Percentiles rank a stretch among this genome's conserved stretches.
Conservation (phyloP, 306 rosid species). For the Prunus mira region DNA sequence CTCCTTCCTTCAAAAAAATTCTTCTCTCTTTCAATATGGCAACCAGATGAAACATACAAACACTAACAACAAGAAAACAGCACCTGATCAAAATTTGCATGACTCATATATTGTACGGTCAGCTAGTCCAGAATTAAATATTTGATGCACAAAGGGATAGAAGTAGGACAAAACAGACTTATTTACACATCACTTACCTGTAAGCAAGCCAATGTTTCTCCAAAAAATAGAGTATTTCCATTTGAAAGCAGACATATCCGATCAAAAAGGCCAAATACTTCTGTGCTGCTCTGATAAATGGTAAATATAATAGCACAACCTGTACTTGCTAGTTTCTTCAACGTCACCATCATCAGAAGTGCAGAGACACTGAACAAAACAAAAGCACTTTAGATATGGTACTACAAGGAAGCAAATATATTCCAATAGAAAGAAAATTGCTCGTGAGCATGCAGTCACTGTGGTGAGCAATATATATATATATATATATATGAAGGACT, state of each 20-base stretch:
- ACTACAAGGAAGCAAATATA: background rate
- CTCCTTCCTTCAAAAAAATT: background rate
- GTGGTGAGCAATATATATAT: background rate
- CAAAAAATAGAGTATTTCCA: slow-evolving; percentile 95
- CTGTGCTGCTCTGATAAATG: slow-evolving; percentile 96
- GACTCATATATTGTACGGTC: background rate
- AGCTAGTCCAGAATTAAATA: background rate
- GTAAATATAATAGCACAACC: slow-evolving; percentile 89
- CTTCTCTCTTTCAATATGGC: slow-evolving; percentile 9
- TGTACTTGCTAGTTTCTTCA: slow-evolving; percentile 95
- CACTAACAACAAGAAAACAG: slow-evolving; percentile 1
- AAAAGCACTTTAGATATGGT: slow-evolving; percentile 16
- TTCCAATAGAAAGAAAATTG: background rate
- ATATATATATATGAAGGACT: background rate
- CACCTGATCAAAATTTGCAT: background rate
- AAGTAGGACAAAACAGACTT: background rate
- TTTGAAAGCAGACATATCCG: slow-evolving; percentile 97
- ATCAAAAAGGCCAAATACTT: slow-evolving; percentile 98
- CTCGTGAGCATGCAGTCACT: background rate
- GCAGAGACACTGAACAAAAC: slow-evolving; percentile 76
- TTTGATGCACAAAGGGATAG: background rate
- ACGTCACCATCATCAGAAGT: slow-evolving; percentile 97
- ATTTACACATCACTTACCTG: slow-evolving; percentile 50
- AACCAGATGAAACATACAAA: slow-evolving; percentile 7
- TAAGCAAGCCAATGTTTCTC: slow-evolving; percentile 96